Conservation (phyloP, 345 rosid species). For the Rhodamnia rubescens region DNA sequence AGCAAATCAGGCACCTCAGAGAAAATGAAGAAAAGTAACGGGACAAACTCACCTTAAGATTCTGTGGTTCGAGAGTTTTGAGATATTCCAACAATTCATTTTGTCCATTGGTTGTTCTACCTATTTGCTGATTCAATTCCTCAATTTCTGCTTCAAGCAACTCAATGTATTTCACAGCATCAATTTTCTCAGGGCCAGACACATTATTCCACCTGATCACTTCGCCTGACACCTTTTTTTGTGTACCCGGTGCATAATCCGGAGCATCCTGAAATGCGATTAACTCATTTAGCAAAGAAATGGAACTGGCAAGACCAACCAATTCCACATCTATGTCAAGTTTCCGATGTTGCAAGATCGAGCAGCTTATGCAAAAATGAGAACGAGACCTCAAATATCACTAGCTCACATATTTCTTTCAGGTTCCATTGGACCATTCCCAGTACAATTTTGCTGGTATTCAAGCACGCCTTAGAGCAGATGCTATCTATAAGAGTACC, state of each 20-base stretch:
- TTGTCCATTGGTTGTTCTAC: conserved; percentile 51
- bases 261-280: conserved; percentile 28
- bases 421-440: neutral
- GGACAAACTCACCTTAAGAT: conserved; percentile 57
- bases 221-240: conserved; percentile 90
- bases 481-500: neutral
- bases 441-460: neutral
- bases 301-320: neutral
- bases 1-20: neutral
- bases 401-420: neutral
- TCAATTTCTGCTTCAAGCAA: conserved; percentile 93
- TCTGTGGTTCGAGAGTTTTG: conserved; percentile 88
- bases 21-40: neutral
- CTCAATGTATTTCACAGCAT: conserved; percentile 84
- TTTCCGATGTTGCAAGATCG: neutral
- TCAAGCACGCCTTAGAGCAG: neutral
- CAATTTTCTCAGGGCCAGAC: conserved; percentile 84
- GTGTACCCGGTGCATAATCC: conserved; percentile 88
- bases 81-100: conserved; percentile 88
- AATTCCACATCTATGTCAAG: neutral
- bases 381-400: neutral
- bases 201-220: conserved; percentile 84
- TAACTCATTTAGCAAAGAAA: neutral
- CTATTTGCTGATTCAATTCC: conserved; percentile 71
- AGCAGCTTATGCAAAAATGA: neutral